These are phyloP conservation scores for Paraconiothyrium sp. DNA, from an alignment of 2,329 filamentous ascomycete species.

Conservation along the genomic window DNA sequence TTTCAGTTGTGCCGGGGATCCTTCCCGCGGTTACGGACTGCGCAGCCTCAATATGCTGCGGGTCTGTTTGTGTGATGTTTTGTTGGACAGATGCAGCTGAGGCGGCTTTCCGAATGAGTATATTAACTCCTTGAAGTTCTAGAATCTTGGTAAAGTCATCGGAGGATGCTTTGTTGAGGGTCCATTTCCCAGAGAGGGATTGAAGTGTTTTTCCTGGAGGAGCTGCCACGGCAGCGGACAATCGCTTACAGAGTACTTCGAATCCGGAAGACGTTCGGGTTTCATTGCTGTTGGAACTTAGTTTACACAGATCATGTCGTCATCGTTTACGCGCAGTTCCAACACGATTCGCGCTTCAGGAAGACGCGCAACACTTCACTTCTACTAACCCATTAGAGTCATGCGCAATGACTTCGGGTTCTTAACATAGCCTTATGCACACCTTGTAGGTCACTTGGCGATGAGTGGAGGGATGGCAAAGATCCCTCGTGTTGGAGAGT, in stretches of 20 bases:
- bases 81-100: conserved; percentile 25
- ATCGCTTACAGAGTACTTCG: background rate
- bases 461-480: background rate
- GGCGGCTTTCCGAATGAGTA: conserved; percentile 23
- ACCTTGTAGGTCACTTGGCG: no score
- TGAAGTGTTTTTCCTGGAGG: conserved; percentile 20
- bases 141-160: conserved; percentile 27
- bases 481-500: background rate
- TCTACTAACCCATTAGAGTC: no score
- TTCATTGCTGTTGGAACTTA: background rate
- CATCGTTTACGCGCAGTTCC: background rate
- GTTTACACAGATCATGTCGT: background rate
- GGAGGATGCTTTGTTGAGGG: conserved; percentile 24
- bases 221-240: conserved; percentile 17
- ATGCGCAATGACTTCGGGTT: no score
- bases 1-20: conserved; percentile 24
- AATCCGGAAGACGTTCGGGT: background rate
- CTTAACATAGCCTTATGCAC: no score
- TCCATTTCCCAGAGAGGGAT: conserved; percentile 23
- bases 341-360: background rate
- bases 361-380: background rate
- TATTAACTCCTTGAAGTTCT: conserved; percentile 24
- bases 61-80: conserved; percentile 23
- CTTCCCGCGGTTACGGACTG: conserved; percentile 25
- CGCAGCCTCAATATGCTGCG: conserved; percentile 22